These are phyloP conservation scores for Pseudogymnoascus sp. DNA, from an alignment of 2,329 filamentous ascomycete species.

Conservation along the genomic window DNA sequence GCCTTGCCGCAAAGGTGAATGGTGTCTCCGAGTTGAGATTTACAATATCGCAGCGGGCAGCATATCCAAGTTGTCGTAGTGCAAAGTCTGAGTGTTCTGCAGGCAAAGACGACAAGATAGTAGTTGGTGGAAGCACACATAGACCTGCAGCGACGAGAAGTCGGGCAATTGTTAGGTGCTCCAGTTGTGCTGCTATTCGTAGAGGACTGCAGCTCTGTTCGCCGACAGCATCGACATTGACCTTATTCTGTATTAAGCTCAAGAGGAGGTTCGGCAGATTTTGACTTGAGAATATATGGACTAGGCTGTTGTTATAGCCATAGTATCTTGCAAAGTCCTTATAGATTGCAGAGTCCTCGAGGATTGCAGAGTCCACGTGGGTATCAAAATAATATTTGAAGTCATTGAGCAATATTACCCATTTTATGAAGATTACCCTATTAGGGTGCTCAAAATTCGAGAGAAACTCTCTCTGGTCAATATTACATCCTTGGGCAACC, in stretches of 20 bases:
- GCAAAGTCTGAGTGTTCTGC: neutral
- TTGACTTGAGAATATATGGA: neutral
- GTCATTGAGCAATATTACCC: neutral
- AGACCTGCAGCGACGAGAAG: neutral
- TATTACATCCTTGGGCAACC: slow-evolving; percentile 20
- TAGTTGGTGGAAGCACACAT: neutral
- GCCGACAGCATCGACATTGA: neutral
- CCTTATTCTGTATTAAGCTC: neutral
- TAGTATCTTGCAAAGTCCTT: no score
- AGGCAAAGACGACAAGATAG: neutral
- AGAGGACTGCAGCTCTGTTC: neutral
- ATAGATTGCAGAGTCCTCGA: no score
- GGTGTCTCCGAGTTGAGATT: neutral
- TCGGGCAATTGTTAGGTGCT: neutral
- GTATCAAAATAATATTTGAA: no score
- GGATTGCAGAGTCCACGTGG: no score
- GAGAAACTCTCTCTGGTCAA: neutral
- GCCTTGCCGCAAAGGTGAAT: slow-evolving; percentile 22
- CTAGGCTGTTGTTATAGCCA: neutral
- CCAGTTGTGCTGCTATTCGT: neutral
- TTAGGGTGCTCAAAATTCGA: neutral
- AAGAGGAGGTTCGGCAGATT: neutral
- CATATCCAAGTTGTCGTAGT: neutral
- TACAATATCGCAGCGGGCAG: neutral
- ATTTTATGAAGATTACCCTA: neutral